Evolutionary conservation across 1,284 basidiomycete species (phyloP).

Genomic region (Ceratobasidium sp.): DNA sequence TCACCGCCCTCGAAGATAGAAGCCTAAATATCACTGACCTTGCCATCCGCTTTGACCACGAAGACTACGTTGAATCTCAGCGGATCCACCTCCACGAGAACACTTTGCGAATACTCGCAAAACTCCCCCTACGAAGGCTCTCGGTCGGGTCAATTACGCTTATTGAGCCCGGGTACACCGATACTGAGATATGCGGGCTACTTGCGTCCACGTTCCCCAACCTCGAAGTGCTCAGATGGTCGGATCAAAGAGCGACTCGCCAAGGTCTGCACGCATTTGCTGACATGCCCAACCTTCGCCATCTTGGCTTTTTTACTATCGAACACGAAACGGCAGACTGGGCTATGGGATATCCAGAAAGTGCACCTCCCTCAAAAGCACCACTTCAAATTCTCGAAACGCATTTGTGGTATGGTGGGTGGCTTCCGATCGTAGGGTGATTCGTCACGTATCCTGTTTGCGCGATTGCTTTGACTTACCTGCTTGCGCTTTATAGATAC

Average conservation of each 20-base stretch:
- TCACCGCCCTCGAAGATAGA: neutral
- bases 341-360: too few species aligned
- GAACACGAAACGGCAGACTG: too few species aligned
- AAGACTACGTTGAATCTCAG: neutral
- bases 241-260: neutral
- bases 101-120: neutral
- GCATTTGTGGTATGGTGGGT: too few species aligned
- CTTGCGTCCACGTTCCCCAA: conserved; percentile 5
- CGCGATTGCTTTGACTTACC: too few species aligned
- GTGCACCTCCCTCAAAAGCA: too few species aligned
- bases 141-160: neutral
- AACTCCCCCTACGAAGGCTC: neutral
- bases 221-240: conserved; percentile 1
- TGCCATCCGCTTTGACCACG: neutral
- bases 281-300: neutral
- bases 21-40: conserved; percentile 8
- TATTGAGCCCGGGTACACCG: too few species aligned
- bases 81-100: neutral
- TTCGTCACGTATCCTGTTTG: too few species aligned
- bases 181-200: neutral
- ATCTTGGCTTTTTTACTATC: neutral
- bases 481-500: too few species aligned
- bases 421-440: too few species aligned
- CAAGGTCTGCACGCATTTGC: neutral
- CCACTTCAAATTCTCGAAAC: too few species aligned